A percentile compares a stretch with the other conserved stretches of the same genome.
Evolutionary conservation across 2,329 filamentous ascomycete genomes (phyloP).

Genomic region (Fusarium begoniae): DNA sequence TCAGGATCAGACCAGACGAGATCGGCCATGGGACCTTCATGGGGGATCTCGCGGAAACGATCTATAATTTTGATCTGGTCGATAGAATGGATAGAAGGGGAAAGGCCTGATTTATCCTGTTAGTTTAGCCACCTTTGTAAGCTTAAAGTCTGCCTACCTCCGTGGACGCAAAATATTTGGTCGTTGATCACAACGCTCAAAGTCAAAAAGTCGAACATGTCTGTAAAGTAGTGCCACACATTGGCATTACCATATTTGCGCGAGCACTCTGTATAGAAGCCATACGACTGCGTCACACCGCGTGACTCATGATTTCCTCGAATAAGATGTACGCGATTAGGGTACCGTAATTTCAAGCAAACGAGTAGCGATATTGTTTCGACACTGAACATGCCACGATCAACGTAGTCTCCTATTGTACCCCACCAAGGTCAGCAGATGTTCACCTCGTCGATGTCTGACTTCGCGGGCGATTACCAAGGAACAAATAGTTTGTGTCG

Average conservation of each 20-base stretch:
- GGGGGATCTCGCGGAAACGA: slow-evolving; percentile 96
- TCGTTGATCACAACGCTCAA: slow-evolving; percentile 98
- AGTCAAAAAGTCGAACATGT: slow-evolving; percentile 99
- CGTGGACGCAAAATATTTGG: slow-evolving; percentile 98
- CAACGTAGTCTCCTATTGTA: slow-evolving; percentile 87
- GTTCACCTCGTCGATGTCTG: background rate
- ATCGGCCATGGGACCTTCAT: slow-evolving; percentile 99
- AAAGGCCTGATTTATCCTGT: slow-evolving; percentile 65
- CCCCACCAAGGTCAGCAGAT: slow-evolving; percentile 18
- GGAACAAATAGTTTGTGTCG: slow-evolving; percentile 97
- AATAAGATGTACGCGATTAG: slow-evolving; percentile 93
- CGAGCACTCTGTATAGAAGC: slow-evolving; percentile 98
- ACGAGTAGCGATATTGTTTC: slow-evolving; percentile 98
- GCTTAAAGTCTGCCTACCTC: slow-evolving; percentile 61
- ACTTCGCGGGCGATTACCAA: slow-evolving; percentile 66
- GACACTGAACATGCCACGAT: slow-evolving; percentile 97
- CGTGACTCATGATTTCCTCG: slow-evolving; percentile 98
- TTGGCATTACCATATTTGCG: slow-evolving; percentile 98
- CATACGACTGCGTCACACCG: slow-evolving; percentile 97
- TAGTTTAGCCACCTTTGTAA: background rate
- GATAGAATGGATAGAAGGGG: slow-evolving; percentile 93
- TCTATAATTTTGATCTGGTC: slow-evolving; percentile 99
- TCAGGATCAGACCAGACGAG: slow-evolving; percentile 98
- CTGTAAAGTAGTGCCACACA: slow-evolving; percentile 99
- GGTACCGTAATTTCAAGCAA: slow-evolving; percentile 96